Evolutionary conservation across 139 green algal species (phyloP).

Genomic region (Chlorokybus atmophyticus): DNA sequence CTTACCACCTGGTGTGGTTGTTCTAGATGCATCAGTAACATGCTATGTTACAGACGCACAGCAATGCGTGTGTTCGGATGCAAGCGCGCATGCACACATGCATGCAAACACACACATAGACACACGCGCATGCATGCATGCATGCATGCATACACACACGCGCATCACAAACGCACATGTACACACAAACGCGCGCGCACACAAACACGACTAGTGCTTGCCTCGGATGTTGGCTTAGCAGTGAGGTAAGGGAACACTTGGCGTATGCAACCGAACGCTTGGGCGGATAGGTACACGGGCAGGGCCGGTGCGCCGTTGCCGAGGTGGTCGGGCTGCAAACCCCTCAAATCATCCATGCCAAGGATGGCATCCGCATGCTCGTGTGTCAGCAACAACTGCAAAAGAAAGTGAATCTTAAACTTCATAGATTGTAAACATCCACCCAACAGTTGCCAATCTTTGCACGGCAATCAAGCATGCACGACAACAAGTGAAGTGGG

Average conservation of each 20-base stretch:
- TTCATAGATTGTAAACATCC: constrained; percentile 2
- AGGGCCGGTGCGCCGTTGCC: not conserved
- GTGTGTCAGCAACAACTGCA: constrained; percentile 25
- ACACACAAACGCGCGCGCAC: no score
- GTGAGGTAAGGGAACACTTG: constrained; percentile 5
- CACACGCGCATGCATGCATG: no score
- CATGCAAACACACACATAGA: no score
- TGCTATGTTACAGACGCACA: no score
- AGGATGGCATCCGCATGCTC: constrained; percentile 30
- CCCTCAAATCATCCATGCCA: constrained; percentile 25
- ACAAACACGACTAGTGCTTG: no score
- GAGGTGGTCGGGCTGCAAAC: constrained; percentile 13
- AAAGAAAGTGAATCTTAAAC: not conserved
- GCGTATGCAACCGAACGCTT: not conserved
- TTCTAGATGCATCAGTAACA: no score
- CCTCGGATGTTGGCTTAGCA: no score
- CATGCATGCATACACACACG: no score
- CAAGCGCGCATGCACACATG: no score
- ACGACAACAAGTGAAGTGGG: not conserved
- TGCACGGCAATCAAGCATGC: constrained; percentile 1
- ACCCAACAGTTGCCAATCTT: not conserved
- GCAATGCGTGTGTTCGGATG: no score
- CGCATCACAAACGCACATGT: no score
- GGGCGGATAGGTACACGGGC: constrained; percentile 18
- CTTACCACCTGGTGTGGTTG: no score